These are phyloP conservation scores for Colletotrichum simmondsii DNA, from an alignment of 2,329 filamentous ascomycete species.

Conservation along the genomic window DNA sequence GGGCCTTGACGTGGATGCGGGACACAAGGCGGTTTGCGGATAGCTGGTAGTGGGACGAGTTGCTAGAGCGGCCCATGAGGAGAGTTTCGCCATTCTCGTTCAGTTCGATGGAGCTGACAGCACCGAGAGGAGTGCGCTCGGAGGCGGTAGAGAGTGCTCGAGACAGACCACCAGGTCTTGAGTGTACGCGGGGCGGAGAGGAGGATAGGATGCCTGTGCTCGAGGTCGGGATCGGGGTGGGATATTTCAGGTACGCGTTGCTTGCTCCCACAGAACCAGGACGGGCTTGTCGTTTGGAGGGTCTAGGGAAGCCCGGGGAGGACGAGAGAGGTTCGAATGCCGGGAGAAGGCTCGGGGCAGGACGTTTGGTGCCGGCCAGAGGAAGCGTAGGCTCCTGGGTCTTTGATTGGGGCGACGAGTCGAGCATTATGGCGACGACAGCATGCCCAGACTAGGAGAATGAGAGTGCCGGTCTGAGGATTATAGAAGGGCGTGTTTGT, in stretches of 20 bases:
- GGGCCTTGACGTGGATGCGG: conserved; percentile 89
- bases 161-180: conserved; percentile 15
- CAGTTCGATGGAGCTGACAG: conserved; percentile 85
- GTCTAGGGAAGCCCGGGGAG: conserved; percentile 76
- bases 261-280: conserved; percentile 48
- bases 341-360: conserved; percentile 77
- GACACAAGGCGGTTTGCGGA: conserved; percentile 93
- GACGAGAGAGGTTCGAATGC: conserved; percentile 85
- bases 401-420: conserved; percentile 51
- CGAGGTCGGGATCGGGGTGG: conserved; percentile 93
- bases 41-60: conserved; percentile 94
- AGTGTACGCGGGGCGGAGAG: conserved; percentile 72
- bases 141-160: conserved; percentile 70
- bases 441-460: conserved; percentile 25
- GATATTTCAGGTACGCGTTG: conserved; percentile 76
- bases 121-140: conserved; percentile 84
- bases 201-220: conserved; percentile 92
- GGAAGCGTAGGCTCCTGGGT: conserved; percentile 48
- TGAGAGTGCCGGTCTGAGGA: neutral
- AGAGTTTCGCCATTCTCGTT: conserved; percentile 83
- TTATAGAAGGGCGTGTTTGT: neutral
- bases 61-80: conserved; percentile 92
- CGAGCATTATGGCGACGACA: conserved; percentile 45
- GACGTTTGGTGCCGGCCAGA: conserved; percentile 65
- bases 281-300: conserved; percentile 73